Percentiles rank a stretch among this genome's conserved stretches.
phyloP scores from a whole-genome alignment of 202 grass and related monocot species.

The Musa balbisiana region DNA sequence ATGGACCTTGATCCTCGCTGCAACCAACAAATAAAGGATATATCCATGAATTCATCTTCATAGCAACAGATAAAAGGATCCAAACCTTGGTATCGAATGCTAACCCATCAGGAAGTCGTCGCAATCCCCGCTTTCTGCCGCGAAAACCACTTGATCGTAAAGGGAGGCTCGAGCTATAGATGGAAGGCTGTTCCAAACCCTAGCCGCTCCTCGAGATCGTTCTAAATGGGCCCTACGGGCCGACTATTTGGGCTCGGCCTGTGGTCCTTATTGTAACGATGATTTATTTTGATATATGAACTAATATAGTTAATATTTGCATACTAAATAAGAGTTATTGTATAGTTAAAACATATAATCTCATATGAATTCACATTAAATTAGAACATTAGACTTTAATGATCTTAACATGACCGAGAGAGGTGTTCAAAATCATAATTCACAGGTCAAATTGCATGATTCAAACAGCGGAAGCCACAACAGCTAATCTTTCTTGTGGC shows the following conservation, averaged over 20 bases:
- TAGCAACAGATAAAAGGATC: neutral
- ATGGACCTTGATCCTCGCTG: conserved; percentile 80
- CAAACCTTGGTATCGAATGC: neutral
- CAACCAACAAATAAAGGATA: neutral
- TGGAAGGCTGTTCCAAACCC: neutral
- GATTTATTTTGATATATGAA: too few relatives aligned
- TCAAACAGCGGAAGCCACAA: neutral
- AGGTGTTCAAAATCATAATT: too few relatives aligned
- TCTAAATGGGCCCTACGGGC: too few relatives aligned
- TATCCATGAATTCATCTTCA: neutral
- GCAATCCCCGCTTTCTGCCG: neutral
- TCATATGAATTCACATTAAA: too few relatives aligned
- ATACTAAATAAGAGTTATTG: too few relatives aligned
- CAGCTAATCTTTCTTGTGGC: conserved; percentile 13
- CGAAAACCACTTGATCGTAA: neutral
- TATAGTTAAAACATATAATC: too few relatives aligned
- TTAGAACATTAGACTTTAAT: too few relatives aligned
- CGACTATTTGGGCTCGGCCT: too few relatives aligned
- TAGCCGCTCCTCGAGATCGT: neutral
- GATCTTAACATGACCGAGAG: too few relatives aligned
- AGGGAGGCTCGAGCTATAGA: neutral
- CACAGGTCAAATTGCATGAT: too few relatives aligned
- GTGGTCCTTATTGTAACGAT: too few relatives aligned
- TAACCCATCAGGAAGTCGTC: neutral
- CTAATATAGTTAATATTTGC: too few relatives aligned